Base-by-base conservation (phyloP, 768 basidiomycete species). In the Neoboletus magnificus region DNA sequence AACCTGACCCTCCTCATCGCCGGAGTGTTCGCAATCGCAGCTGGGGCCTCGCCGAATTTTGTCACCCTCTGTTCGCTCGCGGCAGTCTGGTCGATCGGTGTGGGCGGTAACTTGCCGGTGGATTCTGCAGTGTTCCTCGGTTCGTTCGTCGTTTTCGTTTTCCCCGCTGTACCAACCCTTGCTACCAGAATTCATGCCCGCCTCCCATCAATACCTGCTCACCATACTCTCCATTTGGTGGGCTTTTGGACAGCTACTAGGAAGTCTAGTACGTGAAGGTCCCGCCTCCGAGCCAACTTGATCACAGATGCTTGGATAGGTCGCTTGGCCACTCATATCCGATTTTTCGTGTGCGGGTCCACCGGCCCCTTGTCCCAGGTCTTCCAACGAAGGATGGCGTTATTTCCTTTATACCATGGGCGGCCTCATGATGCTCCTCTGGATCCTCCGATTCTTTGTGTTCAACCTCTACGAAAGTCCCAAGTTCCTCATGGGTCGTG, bases 211-310 rank as follows among this genome's bases (percentile, higher is more conserved):
- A 62, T 90, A 88, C 62, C 75, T 91, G 4, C 74, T 91, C 33
- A 89, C 88, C 0, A 73, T 90, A 15, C 76, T 91, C 18, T 88
- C 87, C 0, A 80, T 89, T 36, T 91, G 86, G 85, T 91, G 89
- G 89, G 84, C 86, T 6, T 76, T 90, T 33, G 87, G 87, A 3
- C 89, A 89, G 65, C 77, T 89, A 1, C 64, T 86, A 46, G 85
- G 82, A 18, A 79, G 77, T 59, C 61, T 80, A 48, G 78, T 78
- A 40, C n/a, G 71, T 55, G 12, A 3, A 13, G 2, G 0, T 36
- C 13, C 9, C 11, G 2, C 33, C 50, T 32, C 25, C 4, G 30
- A 62, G 41, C 0, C 15, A 33, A 16, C 30, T 12, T 16, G 3
- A 23, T 29, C 18, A 30, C 16, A 6, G 52, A 53, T n/a, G 25